Percentiles rank a stretch among this genome's conserved stretches.
Evolutionary conservation across 2,329 filamentous ascomycete genomes (phyloP).

Genomic region (Orbilia blumenaviensis): DNA sequence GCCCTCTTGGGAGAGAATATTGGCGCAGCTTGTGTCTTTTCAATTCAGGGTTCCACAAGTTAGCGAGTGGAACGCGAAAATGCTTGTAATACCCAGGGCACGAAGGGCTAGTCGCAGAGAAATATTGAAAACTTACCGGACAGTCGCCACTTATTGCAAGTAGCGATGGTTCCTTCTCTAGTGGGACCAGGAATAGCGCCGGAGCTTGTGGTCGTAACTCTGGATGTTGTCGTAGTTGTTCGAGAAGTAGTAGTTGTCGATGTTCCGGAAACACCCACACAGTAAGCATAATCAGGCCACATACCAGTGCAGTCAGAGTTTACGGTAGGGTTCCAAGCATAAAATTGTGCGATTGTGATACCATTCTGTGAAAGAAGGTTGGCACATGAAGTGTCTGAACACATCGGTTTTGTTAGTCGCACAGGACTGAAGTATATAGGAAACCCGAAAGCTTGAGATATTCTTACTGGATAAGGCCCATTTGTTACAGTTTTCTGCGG

Average conservation of each 20-base stretch:
- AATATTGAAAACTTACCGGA: conserved; percentile 1
- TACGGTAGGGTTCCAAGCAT: conserved; percentile 39
- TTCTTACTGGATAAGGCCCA: conserved; percentile 38
- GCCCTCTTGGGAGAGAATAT: conserved; percentile 18
- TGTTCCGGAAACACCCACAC: conserved; percentile 28
- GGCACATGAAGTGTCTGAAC: conserved; percentile 24
- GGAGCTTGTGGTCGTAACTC: conserved; percentile 22
- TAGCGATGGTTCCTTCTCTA: conserved; percentile 15
- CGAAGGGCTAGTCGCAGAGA: not conserved
- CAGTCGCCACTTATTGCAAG: conserved; percentile 31
- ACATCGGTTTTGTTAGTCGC: conserved; percentile 21
- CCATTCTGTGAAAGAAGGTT: conserved; percentile 33
- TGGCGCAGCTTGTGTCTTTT: conserved; percentile 32
- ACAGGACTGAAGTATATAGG: not conserved
- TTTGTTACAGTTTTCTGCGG: conserved; percentile 31
- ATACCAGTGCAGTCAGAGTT: conserved; percentile 29
- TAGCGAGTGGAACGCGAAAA: not conserved
- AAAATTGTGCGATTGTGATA: conserved; percentile 36
- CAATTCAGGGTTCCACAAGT: not conserved
- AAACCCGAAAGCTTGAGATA: conserved; percentile 1
- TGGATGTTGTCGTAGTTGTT: conserved; percentile 24
- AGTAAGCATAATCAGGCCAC: conserved; percentile 27
- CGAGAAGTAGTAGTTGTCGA: conserved; percentile 1
- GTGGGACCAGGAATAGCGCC: conserved; percentile 28
- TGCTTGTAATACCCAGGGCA: not conserved